phyloP scores from a whole-genome alignment of 1,284 basidiomycete genomes.

The Sphaerobolus stellatus region DNA sequence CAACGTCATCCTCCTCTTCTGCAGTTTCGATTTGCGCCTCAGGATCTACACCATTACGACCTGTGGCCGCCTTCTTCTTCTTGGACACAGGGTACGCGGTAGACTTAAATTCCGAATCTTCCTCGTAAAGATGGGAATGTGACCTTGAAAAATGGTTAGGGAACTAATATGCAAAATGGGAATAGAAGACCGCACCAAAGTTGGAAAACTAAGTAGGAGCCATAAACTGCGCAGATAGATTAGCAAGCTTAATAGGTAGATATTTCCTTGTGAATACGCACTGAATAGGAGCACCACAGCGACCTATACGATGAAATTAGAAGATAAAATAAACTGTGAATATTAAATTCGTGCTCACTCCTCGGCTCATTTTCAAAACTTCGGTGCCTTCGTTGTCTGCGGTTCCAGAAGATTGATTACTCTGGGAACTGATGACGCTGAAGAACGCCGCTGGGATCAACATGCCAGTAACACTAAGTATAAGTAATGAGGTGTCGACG shows the following conservation, averaged over 20 bases:
- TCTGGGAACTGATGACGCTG: too few species aligned
- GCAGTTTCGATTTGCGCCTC: constrained; percentile 16
- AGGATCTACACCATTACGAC: too few species aligned
- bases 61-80: too few species aligned
- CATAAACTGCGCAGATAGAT: constrained; percentile 51
- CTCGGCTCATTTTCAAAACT: constrained; percentile 76
- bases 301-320: too few species aligned
- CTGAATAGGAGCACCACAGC: constrained; percentile 80
- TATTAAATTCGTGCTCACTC: constrained; percentile 45
- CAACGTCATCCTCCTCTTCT: constrained; percentile 44
- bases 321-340: constrained; percentile 1
- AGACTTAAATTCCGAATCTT: constrained; percentile 36
- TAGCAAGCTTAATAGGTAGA: constrained; percentile 1
- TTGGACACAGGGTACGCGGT: constrained; percentile 23
- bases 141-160: constrained; percentile 42
- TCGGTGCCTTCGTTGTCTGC: too few species aligned
- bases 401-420: too few species aligned
- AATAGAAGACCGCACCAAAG: constrained; percentile 63
- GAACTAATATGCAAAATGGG: too few species aligned
- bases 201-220: constrained; percentile 79
- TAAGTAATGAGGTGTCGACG: constrained; percentile 77
- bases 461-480: constrained; percentile 77
- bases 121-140: constrained; percentile 72
- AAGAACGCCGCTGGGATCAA: constrained; percentile 69
- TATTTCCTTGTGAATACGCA: constrained; percentile 36